Percentiles rank a stretch among this genome's conserved stretches.
phyloP scores from a whole-genome alignment of 23 red algal species.

The Porphyridium purpureum region DNA sequence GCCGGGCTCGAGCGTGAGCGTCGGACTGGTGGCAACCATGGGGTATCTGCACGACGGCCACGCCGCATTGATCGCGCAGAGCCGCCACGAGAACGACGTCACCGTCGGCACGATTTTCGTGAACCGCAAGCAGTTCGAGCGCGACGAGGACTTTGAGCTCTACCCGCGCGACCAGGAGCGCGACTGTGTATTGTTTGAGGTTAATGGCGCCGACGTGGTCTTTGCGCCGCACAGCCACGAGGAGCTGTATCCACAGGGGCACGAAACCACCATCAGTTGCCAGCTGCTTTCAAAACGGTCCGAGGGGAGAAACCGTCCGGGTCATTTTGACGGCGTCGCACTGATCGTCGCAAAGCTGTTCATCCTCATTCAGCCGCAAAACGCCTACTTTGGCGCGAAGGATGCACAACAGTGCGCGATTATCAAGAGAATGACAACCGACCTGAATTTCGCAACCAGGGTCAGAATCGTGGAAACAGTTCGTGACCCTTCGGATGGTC shows the following conservation, averaged over 20 bases:
- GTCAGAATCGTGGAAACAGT: slow-evolving; percentile 28
- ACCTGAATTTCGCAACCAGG: slow-evolving; percentile 39
- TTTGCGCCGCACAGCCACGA: slow-evolving; percentile 2
- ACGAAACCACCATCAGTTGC: too few species aligned
- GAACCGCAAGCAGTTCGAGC: slow-evolving; percentile 69
- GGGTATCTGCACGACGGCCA: slow-evolving; percentile 84
- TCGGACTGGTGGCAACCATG: slow-evolving; percentile 87
- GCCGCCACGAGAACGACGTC: slow-evolving; percentile 18
- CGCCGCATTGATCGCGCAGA: slow-evolving; percentile 22
- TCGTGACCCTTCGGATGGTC: slow-evolving; percentile 36
- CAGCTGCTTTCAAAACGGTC: too few species aligned
- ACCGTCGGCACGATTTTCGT: slow-evolving; percentile 66
- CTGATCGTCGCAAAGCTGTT: slow-evolving; percentile 57
- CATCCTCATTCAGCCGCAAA: slow-evolving; percentile 28
- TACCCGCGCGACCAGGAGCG: slow-evolving; percentile 45
- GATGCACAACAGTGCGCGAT: slow-evolving; percentile 93
- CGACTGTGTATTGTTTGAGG: slow-evolving; percentile 22
- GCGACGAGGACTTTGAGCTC: slow-evolving; percentile 42
- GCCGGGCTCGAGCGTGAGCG: too few species aligned
- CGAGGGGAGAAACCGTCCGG: slow-evolving; percentile 49
- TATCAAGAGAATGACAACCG: slow-evolving; percentile 24
- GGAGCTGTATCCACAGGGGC: slow-evolving; percentile 6
- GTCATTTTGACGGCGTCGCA: slow-evolving; percentile 65
- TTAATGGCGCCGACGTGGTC: slow-evolving; percentile 9
- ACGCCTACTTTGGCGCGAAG: slow-evolving; percentile 76